A percentile compares a stretch with the other conserved stretches of the same genome.
Conservation (phyloP, 2,329 filamentous ascomycete genomes). For the Hypoxylon sp. region DNA sequence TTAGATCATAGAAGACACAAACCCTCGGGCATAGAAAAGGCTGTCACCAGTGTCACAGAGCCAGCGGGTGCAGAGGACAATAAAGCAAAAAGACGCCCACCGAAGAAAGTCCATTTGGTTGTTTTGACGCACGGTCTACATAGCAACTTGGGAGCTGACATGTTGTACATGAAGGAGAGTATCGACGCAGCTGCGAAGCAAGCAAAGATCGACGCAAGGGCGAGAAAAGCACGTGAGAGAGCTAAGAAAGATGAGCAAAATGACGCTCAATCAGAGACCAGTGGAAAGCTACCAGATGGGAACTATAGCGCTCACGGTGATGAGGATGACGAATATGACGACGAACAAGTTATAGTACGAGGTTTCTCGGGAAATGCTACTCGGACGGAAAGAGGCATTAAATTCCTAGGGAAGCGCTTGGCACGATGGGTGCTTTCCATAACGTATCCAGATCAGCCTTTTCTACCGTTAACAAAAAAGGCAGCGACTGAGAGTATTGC, state of each 20-base stretch:
- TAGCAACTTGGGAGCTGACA: conserved; percentile 94
- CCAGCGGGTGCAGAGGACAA: conserved; percentile 44
- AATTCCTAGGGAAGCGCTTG: conserved; percentile 94
- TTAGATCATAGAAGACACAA: conserved; percentile 52
- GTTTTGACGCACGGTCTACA: conserved; percentile 94
- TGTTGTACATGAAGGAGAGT: conserved; percentile 97
- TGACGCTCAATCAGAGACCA: conserved; percentile 40
- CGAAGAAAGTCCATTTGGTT: conserved; percentile 89
- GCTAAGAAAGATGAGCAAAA: conserved; percentile 52
- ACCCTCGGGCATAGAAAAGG: conserved; percentile 49
- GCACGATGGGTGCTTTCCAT: conserved; percentile 91
- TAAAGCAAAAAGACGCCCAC: conserved; percentile 61
- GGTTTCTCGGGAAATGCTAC: conserved; percentile 93
- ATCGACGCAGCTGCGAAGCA: conserved; percentile 88
- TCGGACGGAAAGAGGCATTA: conserved; percentile 93
- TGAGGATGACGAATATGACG: conserved; percentile 74
- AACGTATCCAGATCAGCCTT: conserved; percentile 95
- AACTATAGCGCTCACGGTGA: conserved; percentile 47
- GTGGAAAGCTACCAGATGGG: conserved; percentile 44
- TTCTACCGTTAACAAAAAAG: conserved; percentile 74
- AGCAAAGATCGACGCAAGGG: conserved; percentile 78
- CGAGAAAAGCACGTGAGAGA: conserved; percentile 68
- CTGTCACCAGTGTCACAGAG: conserved; percentile 42
- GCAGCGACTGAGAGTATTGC: conserved; percentile 60
- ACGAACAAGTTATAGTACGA: conserved; percentile 89